Evolutionary conservation across 1,284 basidiomycete genomes (phyloP).

Genomic region (Acaromyces ingoldii): DNA sequence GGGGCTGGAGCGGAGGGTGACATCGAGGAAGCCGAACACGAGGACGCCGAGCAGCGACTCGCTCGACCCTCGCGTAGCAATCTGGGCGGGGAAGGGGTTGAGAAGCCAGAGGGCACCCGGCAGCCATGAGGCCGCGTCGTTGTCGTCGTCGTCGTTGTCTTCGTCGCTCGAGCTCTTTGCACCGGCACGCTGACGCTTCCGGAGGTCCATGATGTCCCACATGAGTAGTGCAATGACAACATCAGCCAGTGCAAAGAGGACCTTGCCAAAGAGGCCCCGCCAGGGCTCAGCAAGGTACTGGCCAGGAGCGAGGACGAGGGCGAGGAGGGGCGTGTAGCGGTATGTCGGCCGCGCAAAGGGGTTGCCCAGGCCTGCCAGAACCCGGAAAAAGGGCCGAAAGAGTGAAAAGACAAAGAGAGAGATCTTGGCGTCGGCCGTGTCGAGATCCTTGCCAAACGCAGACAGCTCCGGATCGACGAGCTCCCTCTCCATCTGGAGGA

Average conservation of each 20-base stretch:
- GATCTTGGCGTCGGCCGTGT: not conserved
- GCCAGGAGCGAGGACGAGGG: slow-evolving; percentile 75
- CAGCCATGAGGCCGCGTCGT: slow-evolving; percentile 15
- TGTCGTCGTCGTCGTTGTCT: not conserved
- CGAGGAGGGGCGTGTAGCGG: slow-evolving; percentile 90
- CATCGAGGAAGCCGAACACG: slow-evolving; percentile 67
- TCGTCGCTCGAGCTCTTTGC: not conserved
- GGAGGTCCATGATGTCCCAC: slow-evolving; percentile 59
- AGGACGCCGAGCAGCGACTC: slow-evolving; percentile 80
- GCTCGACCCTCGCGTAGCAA: slow-evolving; percentile 91
- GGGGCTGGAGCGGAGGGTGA: slow-evolving; percentile 1
- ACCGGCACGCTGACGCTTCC: not conserved
- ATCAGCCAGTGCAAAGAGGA: slow-evolving; percentile 80
- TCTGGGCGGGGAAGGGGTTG: slow-evolving; percentile 90
- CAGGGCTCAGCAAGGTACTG: slow-evolving; percentile 57
- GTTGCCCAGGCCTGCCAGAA: slow-evolving; percentile 55
- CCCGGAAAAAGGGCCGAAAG: slow-evolving; percentile 25
- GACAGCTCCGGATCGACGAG: not conserved
- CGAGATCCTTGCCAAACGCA: not conserved
- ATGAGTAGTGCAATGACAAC: slow-evolving; percentile 75
- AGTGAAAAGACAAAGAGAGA: slow-evolving; percentile 2
- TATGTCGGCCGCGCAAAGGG: slow-evolving; percentile 92
- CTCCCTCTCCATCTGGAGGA: slow-evolving; percentile 52
- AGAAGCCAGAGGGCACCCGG: slow-evolving; percentile 69
- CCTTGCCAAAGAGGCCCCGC: slow-evolving; percentile 73